Conservation (phyloP, 495 filamentous ascomycete genomes). For the Hypoxylon rickii region DNA sequence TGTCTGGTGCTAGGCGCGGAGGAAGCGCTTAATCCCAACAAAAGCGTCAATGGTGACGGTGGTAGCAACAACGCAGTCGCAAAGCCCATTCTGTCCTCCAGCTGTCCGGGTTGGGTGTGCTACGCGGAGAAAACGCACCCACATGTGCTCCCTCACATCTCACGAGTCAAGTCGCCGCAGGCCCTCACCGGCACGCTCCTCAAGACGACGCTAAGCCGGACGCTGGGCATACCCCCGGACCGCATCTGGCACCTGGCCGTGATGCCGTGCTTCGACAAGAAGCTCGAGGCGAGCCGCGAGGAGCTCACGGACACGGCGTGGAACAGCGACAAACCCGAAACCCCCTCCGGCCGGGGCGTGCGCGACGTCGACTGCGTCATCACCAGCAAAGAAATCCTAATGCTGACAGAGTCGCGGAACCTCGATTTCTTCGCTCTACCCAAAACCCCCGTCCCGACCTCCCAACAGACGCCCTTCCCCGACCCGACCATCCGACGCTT, state of each 20-base stretch:
- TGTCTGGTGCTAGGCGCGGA: conserved; percentile 80
- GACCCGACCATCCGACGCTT: conserved; percentile 70
- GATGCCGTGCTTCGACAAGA: conserved; percentile 99
- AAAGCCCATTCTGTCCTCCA: conserved; percentile 82
- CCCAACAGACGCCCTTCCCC: conserved; percentile 59
- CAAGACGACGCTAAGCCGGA: conserved; percentile 78
- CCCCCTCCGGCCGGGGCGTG: conserved; percentile 57
- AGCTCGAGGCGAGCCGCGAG: conserved; percentile 90
- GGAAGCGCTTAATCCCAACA: conserved; percentile 60
- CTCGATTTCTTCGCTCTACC: conserved; percentile 74
- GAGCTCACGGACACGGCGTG: conserved; percentile 86
- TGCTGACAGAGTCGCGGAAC: conserved; percentile 76
- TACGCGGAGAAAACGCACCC: conserved; percentile 98
- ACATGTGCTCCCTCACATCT: conserved; percentile 88
- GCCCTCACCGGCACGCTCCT: conserved; percentile 86
- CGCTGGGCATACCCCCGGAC: conserved; percentile 70
- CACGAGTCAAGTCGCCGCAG: conserved; percentile 89
- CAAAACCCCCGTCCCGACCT: conserved; percentile 50
- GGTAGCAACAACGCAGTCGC: conserved; percentile 38
- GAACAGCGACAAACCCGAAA: conserved; percentile 55
- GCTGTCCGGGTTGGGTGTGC: conserved; percentile 97
- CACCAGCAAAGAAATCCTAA: conserved; percentile 88
- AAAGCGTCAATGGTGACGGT: too few species aligned
- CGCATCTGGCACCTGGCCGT: conserved; percentile 91
- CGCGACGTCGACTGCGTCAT: conserved; percentile 98